Conservation (phyloP, 2,329 filamentous ascomycete species). For the Teratosphaeria zuluensis region DNA sequence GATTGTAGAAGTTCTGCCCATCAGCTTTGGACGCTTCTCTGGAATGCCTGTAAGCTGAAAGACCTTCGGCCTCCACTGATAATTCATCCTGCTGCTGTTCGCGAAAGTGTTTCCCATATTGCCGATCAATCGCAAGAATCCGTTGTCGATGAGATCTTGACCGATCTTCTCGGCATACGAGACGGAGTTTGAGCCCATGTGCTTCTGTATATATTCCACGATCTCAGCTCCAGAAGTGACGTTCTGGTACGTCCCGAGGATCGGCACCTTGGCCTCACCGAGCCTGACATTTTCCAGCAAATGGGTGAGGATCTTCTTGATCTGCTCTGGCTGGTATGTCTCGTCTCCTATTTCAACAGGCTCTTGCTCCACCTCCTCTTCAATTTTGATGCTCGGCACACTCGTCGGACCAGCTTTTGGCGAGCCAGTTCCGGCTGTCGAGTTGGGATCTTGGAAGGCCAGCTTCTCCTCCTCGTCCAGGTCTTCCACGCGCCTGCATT, state of each 20-base stretch:
- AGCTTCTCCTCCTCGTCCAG: conserved; percentile 98
- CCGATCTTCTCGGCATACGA: conserved; percentile 91
- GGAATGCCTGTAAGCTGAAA: conserved; percentile 82
- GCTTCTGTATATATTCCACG: conserved; percentile 84
- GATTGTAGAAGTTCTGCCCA: conserved; percentile 66
- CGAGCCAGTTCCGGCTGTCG: conserved; percentile 36
- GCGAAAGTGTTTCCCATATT: conserved; percentile 93
- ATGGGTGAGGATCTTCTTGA: conserved; percentile 81
- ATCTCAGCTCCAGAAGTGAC: conserved; percentile 87
- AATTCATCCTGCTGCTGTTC: conserved; percentile 94
- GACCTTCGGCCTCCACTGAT: conserved; percentile 90
- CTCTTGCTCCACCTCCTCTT: conserved; percentile 61
- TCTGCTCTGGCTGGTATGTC: conserved; percentile 70
- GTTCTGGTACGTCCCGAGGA: conserved; percentile 89
- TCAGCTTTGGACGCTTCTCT: conserved; percentile 64
- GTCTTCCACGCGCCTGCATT: conserved; percentile 91
- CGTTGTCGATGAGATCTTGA: conserved; percentile 78
- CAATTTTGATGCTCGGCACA: conserved; percentile 80
- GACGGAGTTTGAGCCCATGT: conserved; percentile 66
- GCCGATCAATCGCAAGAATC: conserved; percentile 81
- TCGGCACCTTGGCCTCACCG: conserved; percentile 87
- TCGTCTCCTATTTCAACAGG: conserved; percentile 85
- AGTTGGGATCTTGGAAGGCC: conserved; percentile 78
- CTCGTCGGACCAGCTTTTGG: conserved; percentile 38
- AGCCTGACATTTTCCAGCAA: conserved; percentile 81